These are phyloP conservation scores for Brassica hybrid DNA, from an alignment of 441 rosid genomes.

Conservation along the genomic window DNA sequence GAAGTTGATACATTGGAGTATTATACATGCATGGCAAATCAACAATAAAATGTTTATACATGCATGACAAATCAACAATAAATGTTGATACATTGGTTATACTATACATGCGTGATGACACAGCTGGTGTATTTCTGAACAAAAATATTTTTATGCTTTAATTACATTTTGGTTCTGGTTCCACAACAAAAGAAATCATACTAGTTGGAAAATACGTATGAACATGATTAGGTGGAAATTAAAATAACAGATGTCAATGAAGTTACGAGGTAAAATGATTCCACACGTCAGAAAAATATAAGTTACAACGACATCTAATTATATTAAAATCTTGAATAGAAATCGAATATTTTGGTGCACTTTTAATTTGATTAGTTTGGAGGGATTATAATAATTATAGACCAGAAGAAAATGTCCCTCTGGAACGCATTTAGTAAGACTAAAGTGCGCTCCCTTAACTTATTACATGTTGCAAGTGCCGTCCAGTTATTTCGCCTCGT, in stretches of 20 bases:
- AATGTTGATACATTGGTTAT: too few relatives aligned
- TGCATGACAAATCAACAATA: too few relatives aligned
- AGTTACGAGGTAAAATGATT: slow-evolving; percentile 12
- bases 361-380: background rate
- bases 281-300: background rate
- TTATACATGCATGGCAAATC: too few relatives aligned
- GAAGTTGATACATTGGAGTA: background rate
- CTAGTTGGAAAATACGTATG: background rate
- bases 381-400: background rate
- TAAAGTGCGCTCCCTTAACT: background rate
- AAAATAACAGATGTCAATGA: background rate
- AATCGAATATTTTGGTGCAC: background rate
- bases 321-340: background rate
- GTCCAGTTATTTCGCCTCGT: slow-evolving; percentile 30
- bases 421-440: slow-evolving; percentile 4
- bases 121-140: background rate
- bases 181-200: background rate
- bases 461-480: slow-evolving; percentile 30
- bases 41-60: too few relatives aligned
- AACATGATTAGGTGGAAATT: background rate
- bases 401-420: background rate
- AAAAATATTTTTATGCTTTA: background rate
- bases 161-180: background rate
- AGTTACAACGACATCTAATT: background rate
- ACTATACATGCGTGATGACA: background rate